A percentile compares a stretch with the other conserved stretches of the same genome.
Evolutionary conservation across 495 filamentous ascomycete species (phyloP).

Genomic region (Lophiostoma macrostomum): DNA sequence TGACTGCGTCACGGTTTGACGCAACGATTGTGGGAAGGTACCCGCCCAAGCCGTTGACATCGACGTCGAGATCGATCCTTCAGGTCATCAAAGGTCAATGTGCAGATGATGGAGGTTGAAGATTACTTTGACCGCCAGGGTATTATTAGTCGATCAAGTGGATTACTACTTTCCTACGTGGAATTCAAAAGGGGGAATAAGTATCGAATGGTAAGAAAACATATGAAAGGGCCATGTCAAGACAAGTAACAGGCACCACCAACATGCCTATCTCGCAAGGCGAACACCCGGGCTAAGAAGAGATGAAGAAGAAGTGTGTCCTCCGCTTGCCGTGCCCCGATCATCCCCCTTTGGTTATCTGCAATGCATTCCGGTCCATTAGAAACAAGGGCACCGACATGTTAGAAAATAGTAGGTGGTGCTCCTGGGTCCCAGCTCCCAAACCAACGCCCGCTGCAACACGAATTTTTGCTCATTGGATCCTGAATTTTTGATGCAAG

Average conservation of each 20-base stretch:
- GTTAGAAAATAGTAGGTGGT: constrained; percentile 12
- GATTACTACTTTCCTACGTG: constrained; percentile 37
- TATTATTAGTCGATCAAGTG: constrained; percentile 30
- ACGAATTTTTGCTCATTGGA: constrained; percentile 7
- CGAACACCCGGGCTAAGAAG: constrained; percentile 25
- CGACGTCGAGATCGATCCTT: too few species aligned
- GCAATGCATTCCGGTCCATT: constrained; percentile 22
- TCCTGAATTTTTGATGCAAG: constrained; percentile 25
- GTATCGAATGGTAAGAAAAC: constrained; percentile 36
- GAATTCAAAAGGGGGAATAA: constrained; percentile 37
- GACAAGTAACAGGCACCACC: constrained; percentile 19
- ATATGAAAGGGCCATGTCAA: constrained; percentile 30
- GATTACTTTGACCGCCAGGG: constrained; percentile 31
- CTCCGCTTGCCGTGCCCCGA: constrained; percentile 5
- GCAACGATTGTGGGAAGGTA: neutral
- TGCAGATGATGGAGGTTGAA: neutral
- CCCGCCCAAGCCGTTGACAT: neutral
- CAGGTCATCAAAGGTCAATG: neutral
- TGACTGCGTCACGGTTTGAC: constrained; percentile 7
- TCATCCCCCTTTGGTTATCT: constrained; percentile 2
- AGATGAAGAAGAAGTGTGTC: constrained; percentile 20
- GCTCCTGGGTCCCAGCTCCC: constrained; percentile 5
- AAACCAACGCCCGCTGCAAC: constrained; percentile 29
- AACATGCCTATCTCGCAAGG: constrained; percentile 9
- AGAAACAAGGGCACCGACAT: constrained; percentile 16